A percentile compares a stretch with the other conserved stretches of the same genome.
Conservation (phyloP, 352 stramenopile genomes). For the Phytophthora rubi region DNA sequence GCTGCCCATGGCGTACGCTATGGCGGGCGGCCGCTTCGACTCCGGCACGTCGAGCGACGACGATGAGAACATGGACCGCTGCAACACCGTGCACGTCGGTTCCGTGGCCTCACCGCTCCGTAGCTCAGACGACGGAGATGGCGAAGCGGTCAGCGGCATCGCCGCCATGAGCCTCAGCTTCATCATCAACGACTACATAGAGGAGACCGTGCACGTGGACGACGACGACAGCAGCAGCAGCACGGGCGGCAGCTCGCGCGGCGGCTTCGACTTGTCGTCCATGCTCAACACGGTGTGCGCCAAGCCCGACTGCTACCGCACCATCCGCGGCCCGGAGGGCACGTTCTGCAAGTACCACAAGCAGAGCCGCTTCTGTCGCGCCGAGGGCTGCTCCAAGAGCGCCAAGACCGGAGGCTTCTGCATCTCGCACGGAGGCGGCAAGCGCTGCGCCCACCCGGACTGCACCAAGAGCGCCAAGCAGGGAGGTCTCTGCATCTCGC, state of each 20-base stretch:
- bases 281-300: slow-evolving; percentile 85
- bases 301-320: slow-evolving; percentile 82
- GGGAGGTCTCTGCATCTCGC: slow-evolving; percentile 81
- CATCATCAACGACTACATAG: slow-evolving; percentile 77
- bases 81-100: slow-evolving; percentile 18
- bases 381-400: slow-evolving; percentile 70
- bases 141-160: slow-evolving; percentile 58
- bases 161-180: slow-evolving; percentile 86
- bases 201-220: slow-evolving; percentile 30
- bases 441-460: slow-evolving; percentile 69
- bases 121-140: slow-evolving; percentile 38
- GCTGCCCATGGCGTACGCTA: slow-evolving; percentile 27
- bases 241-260: slow-evolving; percentile 33
- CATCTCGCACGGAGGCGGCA: slow-evolving; percentile 77
- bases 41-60: slow-evolving; percentile 38
- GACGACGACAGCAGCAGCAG: slow-evolving; percentile 45
- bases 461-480: slow-evolving; percentile 89
- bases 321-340: slow-evolving; percentile 64
- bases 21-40: slow-evolving; percentile 39
- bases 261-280: slow-evolving; percentile 61
- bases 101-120: slow-evolving; percentile 21
- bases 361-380: slow-evolving; percentile 81
- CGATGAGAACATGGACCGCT: slow-evolving; percentile 37
- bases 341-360: slow-evolving; percentile 90
- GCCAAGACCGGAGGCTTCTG: slow-evolving; percentile 83